Conservation (phyloP, 306 rosid species). For the Cyclanthera cordifolia region DNA sequence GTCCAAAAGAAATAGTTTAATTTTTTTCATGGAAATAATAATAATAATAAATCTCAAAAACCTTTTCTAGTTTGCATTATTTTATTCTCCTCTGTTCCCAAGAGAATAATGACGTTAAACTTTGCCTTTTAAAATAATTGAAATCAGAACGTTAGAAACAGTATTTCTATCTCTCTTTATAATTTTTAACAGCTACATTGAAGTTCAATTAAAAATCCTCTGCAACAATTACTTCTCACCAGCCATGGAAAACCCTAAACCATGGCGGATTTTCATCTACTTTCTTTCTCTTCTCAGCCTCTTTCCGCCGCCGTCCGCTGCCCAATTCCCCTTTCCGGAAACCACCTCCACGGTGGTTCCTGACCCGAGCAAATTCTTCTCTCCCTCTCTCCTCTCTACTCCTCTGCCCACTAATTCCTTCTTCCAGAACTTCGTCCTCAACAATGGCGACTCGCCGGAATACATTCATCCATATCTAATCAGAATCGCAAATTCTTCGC, state of each 20-base stretch:
- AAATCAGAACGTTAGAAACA: not conserved
- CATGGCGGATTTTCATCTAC: not conserved
- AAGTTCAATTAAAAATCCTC: not conserved
- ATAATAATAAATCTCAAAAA: too few species aligned
- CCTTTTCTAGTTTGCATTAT: not conserved
- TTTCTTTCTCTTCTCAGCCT: not conserved
- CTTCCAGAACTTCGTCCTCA: conserved; percentile 68
- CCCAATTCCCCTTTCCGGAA: conserved; percentile 50
- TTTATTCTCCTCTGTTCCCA: not conserved
- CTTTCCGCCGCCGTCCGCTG: not conserved
- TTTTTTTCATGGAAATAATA: too few species aligned
- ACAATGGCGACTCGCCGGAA: conserved; percentile 66
- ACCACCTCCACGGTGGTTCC: conserved; percentile 58
- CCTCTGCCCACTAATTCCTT: conserved; percentile 89
- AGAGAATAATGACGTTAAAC: not conserved
- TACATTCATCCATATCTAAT: conserved; percentile 76
- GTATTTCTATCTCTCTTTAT: not conserved
- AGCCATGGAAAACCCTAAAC: not conserved
- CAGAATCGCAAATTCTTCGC: conserved; percentile 44
- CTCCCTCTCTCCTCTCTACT: conserved; percentile 36
- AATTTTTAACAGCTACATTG: not conserved
- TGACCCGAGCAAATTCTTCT: conserved; percentile 59
- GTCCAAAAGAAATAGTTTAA: not conserved
- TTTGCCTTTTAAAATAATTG: not conserved
- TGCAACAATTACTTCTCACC: not conserved